Conservation (phyloP, 495 filamentous ascomycete genomes). For the Aspergillus ellipticus region DNA sequence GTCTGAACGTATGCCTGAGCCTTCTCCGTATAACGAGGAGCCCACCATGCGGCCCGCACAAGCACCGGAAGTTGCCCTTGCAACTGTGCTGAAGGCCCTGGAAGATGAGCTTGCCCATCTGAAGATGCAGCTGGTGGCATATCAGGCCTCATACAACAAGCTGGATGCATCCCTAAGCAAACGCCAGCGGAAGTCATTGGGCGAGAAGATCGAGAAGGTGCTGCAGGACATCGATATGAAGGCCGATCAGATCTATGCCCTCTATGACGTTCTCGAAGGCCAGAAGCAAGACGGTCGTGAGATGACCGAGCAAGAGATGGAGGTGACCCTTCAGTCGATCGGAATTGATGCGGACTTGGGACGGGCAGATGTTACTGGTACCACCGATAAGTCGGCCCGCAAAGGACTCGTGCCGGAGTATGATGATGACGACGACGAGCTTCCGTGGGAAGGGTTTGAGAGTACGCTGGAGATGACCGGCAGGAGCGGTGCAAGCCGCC, state of each 20-base stretch:
- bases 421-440: conserved; percentile 35
- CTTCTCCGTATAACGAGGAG: conserved; percentile 56
- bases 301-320: conserved; percentile 63
- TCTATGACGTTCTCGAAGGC: conserved; percentile 88
- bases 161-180: conserved; percentile 67
- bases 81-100: conserved; percentile 72
- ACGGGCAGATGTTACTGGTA: conserved; percentile 32
- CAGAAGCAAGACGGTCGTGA: conserved; percentile 62
- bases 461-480: conserved; percentile 47
- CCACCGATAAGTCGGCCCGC: conserved; percentile 29
- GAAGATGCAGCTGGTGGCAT: conserved; percentile 58
- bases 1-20: conserved; percentile 57
- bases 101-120: conserved; percentile 81
- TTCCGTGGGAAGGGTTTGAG: conserved; percentile 54
- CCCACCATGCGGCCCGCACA: conserved; percentile 75
- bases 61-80: conserved; percentile 70
- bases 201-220: conserved; percentile 61
- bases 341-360: conserved; percentile 39
- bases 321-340: conserved; percentile 62
- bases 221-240: conserved; percentile 68
- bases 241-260: conserved; percentile 80
- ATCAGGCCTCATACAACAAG: conserved; percentile 59
- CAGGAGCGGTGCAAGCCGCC: conserved; percentile 20
- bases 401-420: conserved; percentile 27
- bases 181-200: conserved; percentile 61